Conservation (phyloP, 495 filamentous ascomycete genomes). For the Penicillium desertorum region DNA sequence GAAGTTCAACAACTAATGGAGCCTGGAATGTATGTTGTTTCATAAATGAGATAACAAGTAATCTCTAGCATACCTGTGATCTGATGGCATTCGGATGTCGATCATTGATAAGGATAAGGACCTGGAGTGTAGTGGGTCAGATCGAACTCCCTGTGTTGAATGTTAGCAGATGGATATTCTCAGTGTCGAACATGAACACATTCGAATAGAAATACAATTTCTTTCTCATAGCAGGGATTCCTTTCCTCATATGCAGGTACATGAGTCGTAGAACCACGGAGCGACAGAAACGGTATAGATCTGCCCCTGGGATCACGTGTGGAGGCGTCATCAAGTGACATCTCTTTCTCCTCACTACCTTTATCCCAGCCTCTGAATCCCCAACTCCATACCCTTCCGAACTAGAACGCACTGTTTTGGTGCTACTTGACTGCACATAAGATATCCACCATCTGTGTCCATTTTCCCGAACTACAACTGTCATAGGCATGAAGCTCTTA, state of each 20-base stretch:
- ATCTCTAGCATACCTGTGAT: too few species aligned
- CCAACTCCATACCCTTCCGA: background rate
- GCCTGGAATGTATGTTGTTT: background rate
- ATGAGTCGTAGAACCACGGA: conserved; percentile 9
- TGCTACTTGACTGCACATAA: background rate
- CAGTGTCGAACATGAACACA: background rate
- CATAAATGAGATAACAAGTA: background rate
- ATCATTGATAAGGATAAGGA: conserved; percentile 14
- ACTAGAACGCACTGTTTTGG: background rate
- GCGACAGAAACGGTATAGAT: conserved; percentile 7
- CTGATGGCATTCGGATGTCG: background rate
- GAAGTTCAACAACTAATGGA: background rate
- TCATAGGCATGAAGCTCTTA: conserved; percentile 50
- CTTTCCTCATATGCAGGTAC: conserved; percentile 1
- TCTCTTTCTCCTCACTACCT: conserved; percentile 10
- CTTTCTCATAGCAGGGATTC: background rate
- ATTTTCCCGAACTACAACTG: background rate
- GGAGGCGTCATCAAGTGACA: conserved; percentile 34
- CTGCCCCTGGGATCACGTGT: conserved; percentile 12
- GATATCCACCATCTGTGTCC: background rate
- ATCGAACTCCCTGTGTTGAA: background rate
- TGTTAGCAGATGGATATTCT: background rate
- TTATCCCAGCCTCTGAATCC: too few species aligned
- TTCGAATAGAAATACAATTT: background rate
- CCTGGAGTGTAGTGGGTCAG: conserved; percentile 16